Evolutionary conservation across 495 filamentous ascomycete species (phyloP).

Genomic region (Neurospora sp.): DNA sequence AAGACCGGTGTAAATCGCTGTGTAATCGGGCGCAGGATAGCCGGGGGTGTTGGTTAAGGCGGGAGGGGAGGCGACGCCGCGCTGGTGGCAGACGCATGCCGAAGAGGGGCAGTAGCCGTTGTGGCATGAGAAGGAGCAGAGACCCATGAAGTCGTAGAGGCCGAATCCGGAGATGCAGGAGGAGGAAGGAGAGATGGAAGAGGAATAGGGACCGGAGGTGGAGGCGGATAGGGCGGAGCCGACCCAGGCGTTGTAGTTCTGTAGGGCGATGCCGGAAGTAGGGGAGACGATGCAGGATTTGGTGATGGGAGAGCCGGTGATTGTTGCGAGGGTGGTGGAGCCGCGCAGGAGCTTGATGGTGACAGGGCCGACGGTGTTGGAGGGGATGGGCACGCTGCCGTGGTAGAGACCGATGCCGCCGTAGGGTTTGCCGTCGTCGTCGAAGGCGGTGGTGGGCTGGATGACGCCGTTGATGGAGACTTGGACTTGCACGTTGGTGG

Average conservation of each 20-base stretch:
- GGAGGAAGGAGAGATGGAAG: background rate
- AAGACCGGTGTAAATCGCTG: background rate
- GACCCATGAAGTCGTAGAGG: background rate
- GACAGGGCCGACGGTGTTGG: too few species aligned
- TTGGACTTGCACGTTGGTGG: background rate
- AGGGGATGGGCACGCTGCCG: slow-evolving; percentile 31
- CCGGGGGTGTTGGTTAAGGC: background rate
- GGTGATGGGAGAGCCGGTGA: background rate
- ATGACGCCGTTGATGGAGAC: slow-evolving; percentile 7
- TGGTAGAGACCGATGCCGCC: slow-evolving; percentile 39
- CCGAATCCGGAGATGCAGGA: background rate
- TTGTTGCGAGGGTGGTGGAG: background rate
- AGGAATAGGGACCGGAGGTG: background rate
- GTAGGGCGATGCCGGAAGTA: background rate
- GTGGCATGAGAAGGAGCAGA: slow-evolving; percentile 2
- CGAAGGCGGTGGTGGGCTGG: slow-evolving; percentile 12
- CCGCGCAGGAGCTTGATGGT: slow-evolving; percentile 25
- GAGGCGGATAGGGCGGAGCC: background rate
- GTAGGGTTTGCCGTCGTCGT: slow-evolving; percentile 12
- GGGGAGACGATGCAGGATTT: background rate
- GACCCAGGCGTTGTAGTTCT: slow-evolving; percentile 7
- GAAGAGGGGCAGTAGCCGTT: slow-evolving; percentile 2
- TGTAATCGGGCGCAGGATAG: background rate
- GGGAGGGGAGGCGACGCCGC: background rate
- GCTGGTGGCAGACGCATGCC: slow-evolving; percentile 1